phyloP scores from a whole-genome alignment of 73 alveolate species.

The Symbiodinium pilosum region DNA sequence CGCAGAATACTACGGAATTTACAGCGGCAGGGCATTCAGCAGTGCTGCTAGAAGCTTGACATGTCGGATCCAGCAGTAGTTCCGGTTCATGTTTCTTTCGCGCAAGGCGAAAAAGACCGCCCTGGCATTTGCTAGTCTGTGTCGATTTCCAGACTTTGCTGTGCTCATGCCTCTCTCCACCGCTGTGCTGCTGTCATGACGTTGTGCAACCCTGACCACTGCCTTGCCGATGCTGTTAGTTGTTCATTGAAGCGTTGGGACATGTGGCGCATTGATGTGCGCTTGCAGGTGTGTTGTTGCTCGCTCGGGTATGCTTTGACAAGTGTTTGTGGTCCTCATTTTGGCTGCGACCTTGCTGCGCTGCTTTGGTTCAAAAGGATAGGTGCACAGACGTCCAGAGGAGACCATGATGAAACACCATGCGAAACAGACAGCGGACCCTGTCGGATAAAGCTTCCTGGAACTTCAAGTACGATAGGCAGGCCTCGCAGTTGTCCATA shows the following conservation, averaged over 20 bases:
- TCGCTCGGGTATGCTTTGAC: not conserved
- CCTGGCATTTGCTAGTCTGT: not conserved
- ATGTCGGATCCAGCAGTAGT: not conserved
- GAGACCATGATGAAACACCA: not conserved
- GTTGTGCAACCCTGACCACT: not conserved
- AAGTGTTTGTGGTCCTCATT: not conserved
- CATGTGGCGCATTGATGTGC: not conserved
- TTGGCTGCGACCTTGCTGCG: not conserved
- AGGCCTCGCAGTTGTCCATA: not conserved
- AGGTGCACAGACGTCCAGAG: not conserved
- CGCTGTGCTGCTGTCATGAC: not conserved
- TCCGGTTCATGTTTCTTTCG: not conserved
- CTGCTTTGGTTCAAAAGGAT: not conserved
- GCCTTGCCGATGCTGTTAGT: not conserved
- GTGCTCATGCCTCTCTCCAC: not conserved
- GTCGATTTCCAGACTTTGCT: not conserved
- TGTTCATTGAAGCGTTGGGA: not conserved
- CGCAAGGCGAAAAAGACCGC: not conserved
- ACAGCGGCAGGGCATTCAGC: slow-evolving; percentile 63
- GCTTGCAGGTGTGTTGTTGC: not conserved
- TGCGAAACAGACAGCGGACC: not conserved
- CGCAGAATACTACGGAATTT: slow-evolving; percentile 39
- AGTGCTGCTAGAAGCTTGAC: not conserved
- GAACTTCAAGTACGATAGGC: not conserved
- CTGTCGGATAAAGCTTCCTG: not conserved